phyloP scores from a whole-genome alignment of 2,329 filamentous ascomycete genomes.

The Botrytis elliptica region DNA sequence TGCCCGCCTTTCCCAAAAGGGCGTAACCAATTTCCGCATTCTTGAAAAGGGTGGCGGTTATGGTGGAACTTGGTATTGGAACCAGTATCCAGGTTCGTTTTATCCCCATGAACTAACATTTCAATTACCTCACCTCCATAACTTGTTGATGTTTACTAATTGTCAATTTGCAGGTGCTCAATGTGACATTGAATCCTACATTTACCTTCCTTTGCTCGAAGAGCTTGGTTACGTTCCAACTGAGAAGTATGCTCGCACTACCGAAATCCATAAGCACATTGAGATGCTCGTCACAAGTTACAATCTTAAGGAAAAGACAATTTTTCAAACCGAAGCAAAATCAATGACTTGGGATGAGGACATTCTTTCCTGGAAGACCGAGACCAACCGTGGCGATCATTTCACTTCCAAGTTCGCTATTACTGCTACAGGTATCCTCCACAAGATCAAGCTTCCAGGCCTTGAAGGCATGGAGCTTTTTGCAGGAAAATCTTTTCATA shows the following conservation, averaged over 20 bases:
- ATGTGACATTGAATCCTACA: constrained; percentile 23
- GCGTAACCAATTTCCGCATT: constrained; percentile 45
- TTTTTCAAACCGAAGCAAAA: constrained; percentile 55
- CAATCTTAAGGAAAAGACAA: constrained; percentile 54
- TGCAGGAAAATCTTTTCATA: constrained; percentile 50
- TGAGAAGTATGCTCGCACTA: constrained; percentile 59
- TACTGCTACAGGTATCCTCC: constrained; percentile 58
- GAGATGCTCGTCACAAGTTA: constrained; percentile 53
- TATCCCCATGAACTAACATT: neutral
- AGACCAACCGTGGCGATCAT: constrained; percentile 53
- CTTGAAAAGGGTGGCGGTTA: constrained; percentile 45
- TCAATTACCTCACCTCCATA: constrained; percentile 17
- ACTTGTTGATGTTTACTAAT: constrained; percentile 55
- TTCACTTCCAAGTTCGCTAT: constrained; percentile 56
- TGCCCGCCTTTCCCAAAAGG: constrained; percentile 44
- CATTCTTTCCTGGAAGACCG: constrained; percentile 50
- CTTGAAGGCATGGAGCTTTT: constrained; percentile 48
- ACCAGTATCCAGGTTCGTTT: constrained; percentile 55
- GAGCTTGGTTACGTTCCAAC: constrained; percentile 42
- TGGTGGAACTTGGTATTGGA: constrained; percentile 53
- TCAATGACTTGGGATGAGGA: constrained; percentile 54
- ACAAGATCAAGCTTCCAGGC: constrained; percentile 53
- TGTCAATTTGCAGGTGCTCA: constrained; percentile 51
- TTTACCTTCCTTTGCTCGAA: constrained; percentile 20
- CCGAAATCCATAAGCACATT: constrained; percentile 58